Percentiles rank a stretch among this genome's conserved stretches.
These are phyloP conservation scores for Yamadazyma sp. DNA, from an alignment of 1,139 yeast species.

Conservation along the genomic window DNA sequence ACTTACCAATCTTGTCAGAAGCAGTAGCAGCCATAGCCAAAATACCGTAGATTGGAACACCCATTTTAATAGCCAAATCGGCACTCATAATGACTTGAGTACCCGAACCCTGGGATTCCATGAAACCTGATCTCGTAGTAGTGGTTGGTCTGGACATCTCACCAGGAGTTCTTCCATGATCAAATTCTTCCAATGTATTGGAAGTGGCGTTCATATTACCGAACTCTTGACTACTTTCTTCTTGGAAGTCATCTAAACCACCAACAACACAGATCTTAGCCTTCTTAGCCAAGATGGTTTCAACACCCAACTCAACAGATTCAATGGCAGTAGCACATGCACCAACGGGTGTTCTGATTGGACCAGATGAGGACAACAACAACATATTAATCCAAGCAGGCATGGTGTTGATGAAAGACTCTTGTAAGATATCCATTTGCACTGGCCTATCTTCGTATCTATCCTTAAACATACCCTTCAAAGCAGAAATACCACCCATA, in stretches of 20 bases:
- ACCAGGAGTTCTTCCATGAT: conserved; percentile 94
- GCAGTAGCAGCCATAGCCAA: conserved; percentile 95
- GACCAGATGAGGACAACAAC: conserved; percentile 96
- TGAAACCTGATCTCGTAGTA: conserved; percentile 93
- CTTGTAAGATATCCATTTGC: conserved; percentile 95
- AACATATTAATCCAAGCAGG: conserved; percentile 99
- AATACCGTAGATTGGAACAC: conserved; percentile 97
- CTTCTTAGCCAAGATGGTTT: conserved; percentile 86
- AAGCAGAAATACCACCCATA: conserved; percentile 98
- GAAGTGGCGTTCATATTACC: conserved; percentile 99
- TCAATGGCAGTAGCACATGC: conserved; percentile 99
- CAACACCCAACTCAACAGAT: conserved; percentile 94
- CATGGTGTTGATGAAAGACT: conserved; percentile 98
- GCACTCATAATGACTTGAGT: conserved; percentile 96
- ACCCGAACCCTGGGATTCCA: conserved; percentile 99
- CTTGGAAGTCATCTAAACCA: conserved; percentile 99
- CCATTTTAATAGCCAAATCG: conserved; percentile 91
- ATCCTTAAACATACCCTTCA: conserved; percentile 97
- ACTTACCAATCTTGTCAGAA: conserved; percentile 96
- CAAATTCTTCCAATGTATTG: conserved; percentile 81
- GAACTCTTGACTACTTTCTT: conserved; percentile 96
- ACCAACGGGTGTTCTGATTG: conserved; percentile 98
- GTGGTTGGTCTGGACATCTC: conserved; percentile 99
- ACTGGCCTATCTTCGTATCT: conserved; percentile 90
- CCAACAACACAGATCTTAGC: conserved; percentile 97